These are phyloP conservation scores for Haplosporangium sp. DNA, from an alignment of 371 early-diverging fungal genomes.

Conservation along the genomic window DNA sequence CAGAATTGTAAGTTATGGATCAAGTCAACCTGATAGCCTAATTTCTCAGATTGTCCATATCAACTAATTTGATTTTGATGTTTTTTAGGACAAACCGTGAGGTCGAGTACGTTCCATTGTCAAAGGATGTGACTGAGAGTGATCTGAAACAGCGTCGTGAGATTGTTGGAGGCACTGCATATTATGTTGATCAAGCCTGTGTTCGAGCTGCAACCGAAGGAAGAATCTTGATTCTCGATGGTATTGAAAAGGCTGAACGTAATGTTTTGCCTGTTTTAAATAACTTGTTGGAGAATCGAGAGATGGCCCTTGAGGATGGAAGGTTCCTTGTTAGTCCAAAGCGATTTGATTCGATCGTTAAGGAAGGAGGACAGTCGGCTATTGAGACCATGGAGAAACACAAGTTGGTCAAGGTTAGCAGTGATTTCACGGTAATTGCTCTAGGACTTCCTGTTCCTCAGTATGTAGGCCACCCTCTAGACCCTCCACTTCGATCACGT, in stretches of 20 bases:
- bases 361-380: constrained; percentile 57
- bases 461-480: constrained; percentile 84
- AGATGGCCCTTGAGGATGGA: constrained; percentile 90
- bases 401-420: constrained; percentile 79
- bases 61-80: neutral
- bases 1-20: constrained; percentile 72
- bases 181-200: constrained; percentile 82
- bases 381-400: constrained; percentile 61
- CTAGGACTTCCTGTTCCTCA: constrained; percentile 85
- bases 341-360: constrained; percentile 65
- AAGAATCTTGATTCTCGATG: constrained; percentile 83
- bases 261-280: constrained; percentile 90
- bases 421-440: constrained; percentile 82
- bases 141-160: constrained; percentile 91
- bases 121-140: constrained; percentile 83
- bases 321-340: constrained; percentile 79
- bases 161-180: constrained; percentile 76
- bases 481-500: constrained; percentile 86
- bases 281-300: constrained; percentile 89
- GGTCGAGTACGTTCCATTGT: constrained; percentile 84
- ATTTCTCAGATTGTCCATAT: neutral
- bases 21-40: neutral
- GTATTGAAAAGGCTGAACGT: constrained; percentile 88
- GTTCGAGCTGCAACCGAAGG: constrained; percentile 88
- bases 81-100: constrained; percentile 61